phyloP scores from a whole-genome alignment of 2,329 filamentous ascomycete genomes.

The Fusarium illudens region DNA sequence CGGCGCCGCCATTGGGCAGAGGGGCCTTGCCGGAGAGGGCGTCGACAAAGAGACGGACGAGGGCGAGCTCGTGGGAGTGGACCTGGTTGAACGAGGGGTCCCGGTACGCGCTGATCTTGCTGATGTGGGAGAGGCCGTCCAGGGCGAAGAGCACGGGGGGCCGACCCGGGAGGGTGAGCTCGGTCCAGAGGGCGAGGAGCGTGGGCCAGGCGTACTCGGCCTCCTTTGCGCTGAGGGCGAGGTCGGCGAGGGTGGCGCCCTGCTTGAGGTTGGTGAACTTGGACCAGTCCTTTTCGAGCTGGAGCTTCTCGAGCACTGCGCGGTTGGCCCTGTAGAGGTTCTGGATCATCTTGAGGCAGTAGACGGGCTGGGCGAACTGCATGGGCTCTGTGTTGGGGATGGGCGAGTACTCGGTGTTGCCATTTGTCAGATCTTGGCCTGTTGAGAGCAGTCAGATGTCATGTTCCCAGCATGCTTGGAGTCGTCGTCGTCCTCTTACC shows the following conservation, averaged over 20 bases:
- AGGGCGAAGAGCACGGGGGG: conserved; percentile 75
- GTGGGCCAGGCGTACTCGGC: conserved; percentile 81
- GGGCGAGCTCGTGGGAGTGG: conserved; percentile 84
- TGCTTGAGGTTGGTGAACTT: conserved; percentile 57
- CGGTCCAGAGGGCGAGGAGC: conserved; percentile 82
- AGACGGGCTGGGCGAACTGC: conserved; percentile 80
- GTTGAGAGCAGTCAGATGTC: conserved; percentile 9
- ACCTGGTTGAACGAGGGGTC: conserved; percentile 75
- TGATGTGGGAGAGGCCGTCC: conserved; percentile 83
- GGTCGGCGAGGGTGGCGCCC: conserved; percentile 70
- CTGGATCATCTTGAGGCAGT: conserved; percentile 77
- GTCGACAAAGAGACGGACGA: conserved; percentile 79
- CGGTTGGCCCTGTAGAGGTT: conserved; percentile 78
- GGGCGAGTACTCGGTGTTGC: conserved; percentile 80
- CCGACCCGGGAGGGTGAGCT: conserved; percentile 68
- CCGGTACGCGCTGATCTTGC: conserved; percentile 80
- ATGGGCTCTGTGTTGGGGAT: conserved; percentile 65
- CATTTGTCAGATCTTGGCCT: conserved; percentile 83
- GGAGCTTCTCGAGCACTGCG: conserved; percentile 64
- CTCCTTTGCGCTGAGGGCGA: conserved; percentile 77
- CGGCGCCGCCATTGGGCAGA: conserved; percentile 77
- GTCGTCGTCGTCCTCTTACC: conserved; percentile 62
- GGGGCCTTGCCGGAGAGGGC: conserved; percentile 68
- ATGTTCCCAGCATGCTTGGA: background rate
- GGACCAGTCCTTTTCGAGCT: conserved; percentile 56